Conservation (phyloP, 2,329 filamentous ascomycete genomes). For the Zasmidium angulare region DNA sequence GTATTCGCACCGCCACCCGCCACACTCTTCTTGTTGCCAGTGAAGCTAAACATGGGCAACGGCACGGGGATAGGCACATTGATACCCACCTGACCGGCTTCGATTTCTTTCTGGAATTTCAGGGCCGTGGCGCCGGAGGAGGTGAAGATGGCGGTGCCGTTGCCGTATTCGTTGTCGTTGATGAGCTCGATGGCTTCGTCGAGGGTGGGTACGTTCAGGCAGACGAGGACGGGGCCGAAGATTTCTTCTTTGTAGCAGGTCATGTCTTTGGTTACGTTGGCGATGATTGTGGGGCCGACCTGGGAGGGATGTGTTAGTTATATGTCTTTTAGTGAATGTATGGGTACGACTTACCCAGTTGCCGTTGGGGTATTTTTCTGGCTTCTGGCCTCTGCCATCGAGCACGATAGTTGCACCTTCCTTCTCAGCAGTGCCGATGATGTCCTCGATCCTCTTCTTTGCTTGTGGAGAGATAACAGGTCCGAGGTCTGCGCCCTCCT, state of each 20-base stretch:
- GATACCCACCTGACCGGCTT: conserved; percentile 83
- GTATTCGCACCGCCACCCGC: conserved; percentile 90
- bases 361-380: conserved; percentile 76
- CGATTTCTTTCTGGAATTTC: conserved; percentile 75
- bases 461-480: conserved; percentile 79
- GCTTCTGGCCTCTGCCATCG: conserved; percentile 73
- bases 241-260: conserved; percentile 83
- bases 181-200: conserved; percentile 79
- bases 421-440: conserved; percentile 74
- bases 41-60: conserved; percentile 43
- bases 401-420: conserved; percentile 82
- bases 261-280: conserved; percentile 77
- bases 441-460: conserved; percentile 72
- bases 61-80: conserved; percentile 74
- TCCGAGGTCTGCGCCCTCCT: conserved; percentile 74
- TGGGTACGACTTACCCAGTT: conserved; percentile 62
- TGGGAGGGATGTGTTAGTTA: conserved; percentile 36
- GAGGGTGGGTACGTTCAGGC: conserved; percentile 73
- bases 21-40: conserved; percentile 78
- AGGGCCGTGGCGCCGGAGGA: conserved; percentile 73
- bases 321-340: too few relatives aligned
- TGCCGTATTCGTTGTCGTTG: conserved; percentile 84
- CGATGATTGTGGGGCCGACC: conserved; percentile 79
- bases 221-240: conserved; percentile 81
- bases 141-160: conserved; percentile 84